These are phyloP conservation scores for Lodderomyces parapsilosis DNA, from an alignment of 1,139 yeast genomes.

Conservation along the genomic window DNA sequence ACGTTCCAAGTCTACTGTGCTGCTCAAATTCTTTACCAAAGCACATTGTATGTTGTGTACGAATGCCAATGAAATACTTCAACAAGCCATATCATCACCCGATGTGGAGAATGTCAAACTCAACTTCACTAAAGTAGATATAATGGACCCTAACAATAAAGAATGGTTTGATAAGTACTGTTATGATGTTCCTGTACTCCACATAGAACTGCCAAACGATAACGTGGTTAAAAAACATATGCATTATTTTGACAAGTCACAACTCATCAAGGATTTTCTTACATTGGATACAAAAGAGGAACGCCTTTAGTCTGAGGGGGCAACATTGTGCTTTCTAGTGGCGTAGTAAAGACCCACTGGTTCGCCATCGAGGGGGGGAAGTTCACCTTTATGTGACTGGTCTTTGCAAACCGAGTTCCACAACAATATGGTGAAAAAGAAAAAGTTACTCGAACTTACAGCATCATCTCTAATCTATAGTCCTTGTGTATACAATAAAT, in stretches of 20 bases:
- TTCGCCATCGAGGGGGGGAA: too few species aligned
- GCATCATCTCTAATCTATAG: too few species aligned
- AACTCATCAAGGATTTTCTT: neutral
- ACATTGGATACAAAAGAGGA: neutral
- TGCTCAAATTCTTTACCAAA: conserved; percentile 69
- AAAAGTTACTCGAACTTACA: too few species aligned
- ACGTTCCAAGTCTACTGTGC: conserved; percentile 1
- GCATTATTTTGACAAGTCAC: conserved; percentile 61
- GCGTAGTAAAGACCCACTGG: neutral
- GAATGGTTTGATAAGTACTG: conserved; percentile 82
- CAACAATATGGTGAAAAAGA: too few species aligned
- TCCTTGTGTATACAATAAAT: neutral
- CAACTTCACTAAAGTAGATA: conserved; percentile 56
- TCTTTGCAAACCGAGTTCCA: neutral
- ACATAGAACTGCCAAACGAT: conserved; percentile 50
- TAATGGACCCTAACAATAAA: conserved; percentile 62
- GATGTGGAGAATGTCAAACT: conserved; percentile 21
- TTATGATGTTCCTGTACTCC: conserved; percentile 88
- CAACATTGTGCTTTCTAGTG: too few species aligned
- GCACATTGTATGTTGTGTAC: conserved; percentile 78
- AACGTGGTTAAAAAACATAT: conserved; percentile 59
- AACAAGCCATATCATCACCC: conserved; percentile 28
- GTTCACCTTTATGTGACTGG: neutral
- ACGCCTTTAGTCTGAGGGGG: too few species aligned
- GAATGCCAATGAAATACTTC: conserved; percentile 59